Percentiles rank a stretch among this genome's conserved stretches.
phyloP scores from a whole-genome alignment of 495 filamentous ascomycete species.

The Cercophora samala region DNA sequence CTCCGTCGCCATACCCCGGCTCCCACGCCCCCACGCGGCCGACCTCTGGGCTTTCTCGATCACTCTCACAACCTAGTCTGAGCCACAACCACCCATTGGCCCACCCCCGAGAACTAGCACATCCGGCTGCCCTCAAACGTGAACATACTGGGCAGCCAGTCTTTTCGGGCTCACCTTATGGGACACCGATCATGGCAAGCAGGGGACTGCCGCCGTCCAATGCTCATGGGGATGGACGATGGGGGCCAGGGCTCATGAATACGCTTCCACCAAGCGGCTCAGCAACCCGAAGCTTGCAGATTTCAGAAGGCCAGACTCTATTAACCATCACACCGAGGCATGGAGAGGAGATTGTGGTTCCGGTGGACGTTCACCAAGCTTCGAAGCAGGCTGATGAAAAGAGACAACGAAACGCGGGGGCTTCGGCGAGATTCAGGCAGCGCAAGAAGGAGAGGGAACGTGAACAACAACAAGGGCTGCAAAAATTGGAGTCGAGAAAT shows the following conservation, averaged over 20 bases:
- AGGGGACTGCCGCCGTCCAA: constrained; percentile 25
- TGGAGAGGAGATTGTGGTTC: constrained; percentile 56
- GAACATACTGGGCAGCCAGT: constrained; percentile 27
- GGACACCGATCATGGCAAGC: constrained; percentile 20
- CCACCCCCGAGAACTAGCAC: constrained; percentile 27
- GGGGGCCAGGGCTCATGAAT: constrained; percentile 26
- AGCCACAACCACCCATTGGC: constrained; percentile 29
- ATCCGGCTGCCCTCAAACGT: constrained; percentile 20
- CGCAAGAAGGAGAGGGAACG: constrained; percentile 86
- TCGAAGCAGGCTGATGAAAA: constrained; percentile 89
- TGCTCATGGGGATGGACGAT: constrained; percentile 33
- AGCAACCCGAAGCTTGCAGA: constrained; percentile 28
- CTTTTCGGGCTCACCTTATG: constrained; percentile 30
- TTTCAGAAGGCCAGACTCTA: constrained; percentile 42
- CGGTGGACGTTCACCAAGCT: constrained; percentile 72
- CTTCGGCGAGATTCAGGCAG: constrained; percentile 83
- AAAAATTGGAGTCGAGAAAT: constrained; percentile 59
- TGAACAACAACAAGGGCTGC: constrained; percentile 62
- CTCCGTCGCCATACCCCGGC: constrained; percentile 29
- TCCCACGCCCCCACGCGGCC: constrained; percentile 30
- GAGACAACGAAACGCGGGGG: constrained; percentile 87
- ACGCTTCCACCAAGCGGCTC: constrained; percentile 19
- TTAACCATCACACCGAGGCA: constrained; percentile 39
- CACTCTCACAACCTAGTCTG: constrained; percentile 41
- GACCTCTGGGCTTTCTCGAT: constrained; percentile 34